These are phyloP conservation scores for Linum usitatissimum DNA, from an alignment of 345 rosid genomes.

Conservation along the genomic window DNA sequence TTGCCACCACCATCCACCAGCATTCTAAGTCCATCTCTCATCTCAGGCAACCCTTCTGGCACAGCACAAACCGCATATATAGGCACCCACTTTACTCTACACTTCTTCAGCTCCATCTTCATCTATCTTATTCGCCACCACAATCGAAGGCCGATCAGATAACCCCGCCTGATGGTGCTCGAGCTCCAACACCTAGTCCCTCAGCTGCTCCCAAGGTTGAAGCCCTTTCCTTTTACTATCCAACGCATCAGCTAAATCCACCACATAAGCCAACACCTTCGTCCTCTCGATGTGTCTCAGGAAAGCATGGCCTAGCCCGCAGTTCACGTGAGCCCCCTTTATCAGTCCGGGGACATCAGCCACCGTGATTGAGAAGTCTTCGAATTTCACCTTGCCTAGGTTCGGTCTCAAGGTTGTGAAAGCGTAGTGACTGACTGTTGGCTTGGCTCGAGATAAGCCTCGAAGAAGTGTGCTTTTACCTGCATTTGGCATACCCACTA, in stretches of 20 bases:
- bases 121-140: constrained; percentile 81
- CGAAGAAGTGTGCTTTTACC: constrained; percentile 93
- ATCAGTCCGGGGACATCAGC: constrained; percentile 95
- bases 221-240: constrained; percentile 62
- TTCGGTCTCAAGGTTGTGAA: constrained; percentile 87
- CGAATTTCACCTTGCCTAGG: constrained; percentile 67
- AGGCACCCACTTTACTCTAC: constrained; percentile 49
- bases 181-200: constrained; percentile 66
- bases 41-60: constrained; percentile 69
- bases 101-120: constrained; percentile 61
- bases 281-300: constrained; percentile 91
- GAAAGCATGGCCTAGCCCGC: constrained; percentile 88
- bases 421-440: constrained; percentile 72
- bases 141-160: constrained; percentile 56
- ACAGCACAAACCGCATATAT: constrained; percentile 71
- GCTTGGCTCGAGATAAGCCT: constrained; percentile 74
- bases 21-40: constrained; percentile 64
- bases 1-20: constrained; percentile 42
- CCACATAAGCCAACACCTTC: constrained; percentile 78
- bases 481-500: constrained; percentile 93
- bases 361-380: constrained; percentile 73
- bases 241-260: constrained; percentile 70
- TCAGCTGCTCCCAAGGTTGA: constrained; percentile 78
- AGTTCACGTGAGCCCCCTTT: constrained; percentile 73
- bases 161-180: constrained; percentile 79